Evolutionary conservation across 2,329 filamentous ascomycete species (phyloP).

Genomic region (Cryphonectria nitschkei): DNA sequence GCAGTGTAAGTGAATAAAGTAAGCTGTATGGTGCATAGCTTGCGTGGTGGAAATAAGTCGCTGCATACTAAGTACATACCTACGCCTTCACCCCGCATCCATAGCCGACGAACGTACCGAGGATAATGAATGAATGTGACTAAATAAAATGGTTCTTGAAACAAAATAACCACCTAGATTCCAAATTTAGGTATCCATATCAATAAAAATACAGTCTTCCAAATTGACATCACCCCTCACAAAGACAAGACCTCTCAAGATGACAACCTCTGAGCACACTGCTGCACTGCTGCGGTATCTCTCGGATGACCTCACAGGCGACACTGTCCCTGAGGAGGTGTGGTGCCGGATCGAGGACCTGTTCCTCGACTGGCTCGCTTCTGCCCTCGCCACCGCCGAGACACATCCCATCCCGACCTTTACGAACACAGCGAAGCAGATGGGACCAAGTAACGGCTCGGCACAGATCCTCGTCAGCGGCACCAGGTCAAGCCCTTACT

Average conservation of each 20-base stretch:
- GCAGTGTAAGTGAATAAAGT: background rate
- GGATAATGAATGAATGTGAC: background rate
- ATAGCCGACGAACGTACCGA: background rate
- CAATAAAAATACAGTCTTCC: too few species aligned
- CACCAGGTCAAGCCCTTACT: slow-evolving; percentile 2
- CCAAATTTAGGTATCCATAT: too few species aligned
- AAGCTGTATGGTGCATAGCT: background rate
- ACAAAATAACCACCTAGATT: background rate
- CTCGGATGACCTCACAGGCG: background rate
- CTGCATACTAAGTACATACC: too few species aligned
- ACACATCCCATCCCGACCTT: slow-evolving; percentile 14
- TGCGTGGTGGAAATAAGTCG: background rate
- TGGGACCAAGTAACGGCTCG: slow-evolving; percentile 7
- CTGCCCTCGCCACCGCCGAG: background rate
- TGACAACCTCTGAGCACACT: slow-evolving; percentile 13
- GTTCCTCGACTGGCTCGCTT: slow-evolving; percentile 17
- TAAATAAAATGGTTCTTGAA: too few species aligned
- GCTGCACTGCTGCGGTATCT: slow-evolving; percentile 8
- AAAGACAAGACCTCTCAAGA: background rate
- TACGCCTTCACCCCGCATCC: background rate
- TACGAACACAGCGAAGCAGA: background rate
- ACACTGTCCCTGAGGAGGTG: slow-evolving; percentile 1
- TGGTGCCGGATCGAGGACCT: slow-evolving; percentile 17
- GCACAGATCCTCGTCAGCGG: slow-evolving; percentile 3
- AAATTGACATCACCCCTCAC: background rate